phyloP scores from a whole-genome alignment of 140 eudicot species.

The Bidens hawaiensis region DNA sequence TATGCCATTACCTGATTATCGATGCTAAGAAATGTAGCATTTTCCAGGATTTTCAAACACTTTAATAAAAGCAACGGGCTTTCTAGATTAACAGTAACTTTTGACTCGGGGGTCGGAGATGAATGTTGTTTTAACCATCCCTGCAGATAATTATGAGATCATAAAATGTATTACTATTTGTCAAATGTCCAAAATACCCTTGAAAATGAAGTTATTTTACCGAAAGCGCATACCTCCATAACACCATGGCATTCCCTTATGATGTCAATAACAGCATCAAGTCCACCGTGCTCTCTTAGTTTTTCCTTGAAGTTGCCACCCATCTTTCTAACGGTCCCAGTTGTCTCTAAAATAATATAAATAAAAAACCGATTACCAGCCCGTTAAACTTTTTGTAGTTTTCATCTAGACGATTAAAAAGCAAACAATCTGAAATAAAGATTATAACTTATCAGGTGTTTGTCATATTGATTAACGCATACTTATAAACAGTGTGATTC shows the following conservation, averaged over 20 bases:
- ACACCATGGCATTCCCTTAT: conserved; percentile 57
- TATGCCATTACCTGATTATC: conserved; percentile 98
- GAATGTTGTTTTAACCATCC: conserved; percentile 52
- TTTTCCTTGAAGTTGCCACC: conserved; percentile 82
- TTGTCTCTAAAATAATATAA: conserved; percentile 44
- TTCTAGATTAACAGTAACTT: conserved; percentile 43
- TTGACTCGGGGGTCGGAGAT: conserved; percentile 27
- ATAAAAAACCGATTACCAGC: conserved; percentile 1
- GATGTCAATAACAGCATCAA: conserved; percentile 72
- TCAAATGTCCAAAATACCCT: conserved; percentile 5
- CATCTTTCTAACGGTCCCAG: conserved; percentile 66
- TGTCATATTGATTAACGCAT: not conserved
- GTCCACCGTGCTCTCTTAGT: conserved; percentile 81
- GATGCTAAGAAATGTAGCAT: conserved; percentile 77
- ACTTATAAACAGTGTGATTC: not conserved
- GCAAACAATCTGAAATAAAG: not conserved
- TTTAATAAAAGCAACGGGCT: conserved; percentile 64
- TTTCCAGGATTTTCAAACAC: conserved; percentile 93
- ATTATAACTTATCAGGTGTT: not conserved
- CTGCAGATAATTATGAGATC: conserved; percentile 42
- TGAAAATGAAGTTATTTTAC: no score
- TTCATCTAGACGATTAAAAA: not conserved
- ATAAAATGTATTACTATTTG: conserved; percentile 4
- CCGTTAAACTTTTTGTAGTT: not conserved
- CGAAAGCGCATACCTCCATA: conserved; percentile 51